Evolutionary conservation across 2,329 filamentous ascomycete genomes (phyloP), one percentile per base, ranked within the genome.

Genomic region (Penicillium frequentans): DNA sequence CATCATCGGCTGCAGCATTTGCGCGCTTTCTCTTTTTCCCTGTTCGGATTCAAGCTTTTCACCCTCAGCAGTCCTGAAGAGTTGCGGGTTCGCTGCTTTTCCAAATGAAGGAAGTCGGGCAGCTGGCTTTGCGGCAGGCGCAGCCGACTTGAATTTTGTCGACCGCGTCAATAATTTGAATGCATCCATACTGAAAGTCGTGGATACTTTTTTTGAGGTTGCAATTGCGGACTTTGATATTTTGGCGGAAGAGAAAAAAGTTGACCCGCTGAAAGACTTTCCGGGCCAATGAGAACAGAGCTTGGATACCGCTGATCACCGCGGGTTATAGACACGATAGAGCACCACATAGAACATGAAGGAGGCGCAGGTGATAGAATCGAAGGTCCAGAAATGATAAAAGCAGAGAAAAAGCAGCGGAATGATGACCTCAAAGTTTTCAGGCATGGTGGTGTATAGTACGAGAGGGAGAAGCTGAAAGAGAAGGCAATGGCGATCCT

Each of bases 141-240:
- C 55, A 46, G 69, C 54, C 26, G 63, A 62, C 39, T 71, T 46
- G 26, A 79, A 62, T 54, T 77, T 78, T 14, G 75, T 77, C 29
- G 77, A 78, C 56, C 77, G 65, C 9, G 77, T 78, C 56, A 80
- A 67, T 47, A 80, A 65, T 64, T 70, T 77, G 58, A 80, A 76
- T 19, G 77, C 76, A 59, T 80, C 77, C 77, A 80, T 80, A 33
- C 54, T 68, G 53, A 26, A 39, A 31, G 23, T 48, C 26, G 45
- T 48, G 24, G 31, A 44, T 62, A 46, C 50, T 53, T 42, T 19
- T 46, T 51, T 52, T 51, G 48, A 51, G 54, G 43, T 57, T 51
- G 55, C 35, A 39, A 50, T 46, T 43, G 53, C 51, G 53, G 54
- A 60, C 52, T 58, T 60, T 46, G 58, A 66, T 62, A 59, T 59